Percentiles rank a stretch among this genome's conserved stretches.
Evolutionary conservation across 2,329 filamentous ascomycete genomes (phyloP).

Genomic region (Verticillium zaregamsianum): DNA sequence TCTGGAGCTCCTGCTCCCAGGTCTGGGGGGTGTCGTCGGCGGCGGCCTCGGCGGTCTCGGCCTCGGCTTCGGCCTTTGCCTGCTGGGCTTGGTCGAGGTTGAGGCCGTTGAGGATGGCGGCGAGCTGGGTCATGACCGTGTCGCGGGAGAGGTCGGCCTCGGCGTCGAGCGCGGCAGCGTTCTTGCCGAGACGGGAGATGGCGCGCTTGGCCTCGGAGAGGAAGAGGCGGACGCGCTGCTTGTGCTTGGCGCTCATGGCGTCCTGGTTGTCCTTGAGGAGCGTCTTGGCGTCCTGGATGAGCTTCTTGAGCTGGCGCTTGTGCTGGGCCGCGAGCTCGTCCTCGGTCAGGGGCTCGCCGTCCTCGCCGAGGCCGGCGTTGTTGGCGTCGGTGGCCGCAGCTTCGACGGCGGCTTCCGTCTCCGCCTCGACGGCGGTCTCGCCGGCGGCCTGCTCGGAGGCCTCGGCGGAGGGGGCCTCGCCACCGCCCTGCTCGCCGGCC

Average conservation of each 20-base stretch:
- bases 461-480: background rate
- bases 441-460: constrained; percentile 6
- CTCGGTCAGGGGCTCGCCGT: constrained; percentile 19
- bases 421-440: constrained; percentile 13
- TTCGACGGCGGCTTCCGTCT: constrained; percentile 21
- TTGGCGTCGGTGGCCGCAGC: constrained; percentile 16
- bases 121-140: constrained; percentile 51
- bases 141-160: constrained; percentile 23
- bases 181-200: constrained; percentile 46
- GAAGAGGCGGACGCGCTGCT: constrained; percentile 72
- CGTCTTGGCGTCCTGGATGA: constrained; percentile 55
- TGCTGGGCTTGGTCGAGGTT: constrained; percentile 28
- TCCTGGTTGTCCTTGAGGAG: constrained; percentile 47
- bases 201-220: constrained; percentile 60
- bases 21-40: background rate
- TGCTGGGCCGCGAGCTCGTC: constrained; percentile 26
- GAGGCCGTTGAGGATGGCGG: constrained; percentile 42
- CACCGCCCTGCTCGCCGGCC: constrained; percentile 1
- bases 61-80: constrained; percentile 17
- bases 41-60: constrained; percentile 2
- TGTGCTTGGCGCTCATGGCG: constrained; percentile 63
- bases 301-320: constrained; percentile 37
- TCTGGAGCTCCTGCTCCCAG: constrained; percentile 16
- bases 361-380: constrained; percentile 12
- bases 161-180: constrained; percentile 30